A percentile compares a stretch with the other conserved stretches of the same genome.
Conservation (phyloP, 768 basidiomycete genomes). For the Epithele typhae region DNA sequence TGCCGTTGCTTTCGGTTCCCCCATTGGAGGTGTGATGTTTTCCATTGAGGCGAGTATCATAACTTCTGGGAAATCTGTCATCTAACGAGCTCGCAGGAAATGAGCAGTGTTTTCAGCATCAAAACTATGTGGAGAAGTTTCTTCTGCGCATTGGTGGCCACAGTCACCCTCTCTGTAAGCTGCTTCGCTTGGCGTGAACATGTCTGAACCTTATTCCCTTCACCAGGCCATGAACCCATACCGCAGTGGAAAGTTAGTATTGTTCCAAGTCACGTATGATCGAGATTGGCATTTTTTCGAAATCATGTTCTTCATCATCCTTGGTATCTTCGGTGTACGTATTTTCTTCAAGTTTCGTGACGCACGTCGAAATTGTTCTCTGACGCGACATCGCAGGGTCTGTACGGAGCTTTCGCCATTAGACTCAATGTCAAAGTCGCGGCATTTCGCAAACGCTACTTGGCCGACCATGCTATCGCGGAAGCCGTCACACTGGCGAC, state of each 20-base stretch:
- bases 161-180: constrained; percentile 90
- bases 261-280: constrained; percentile 97
- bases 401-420: constrained; percentile 95
- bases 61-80: neutral
- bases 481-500: constrained; percentile 88
- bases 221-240: constrained; percentile 80
- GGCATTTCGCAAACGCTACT: constrained; percentile 88
- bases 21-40: constrained; percentile 96
- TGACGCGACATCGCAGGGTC: constrained; percentile 50
- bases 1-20: constrained; percentile 96
- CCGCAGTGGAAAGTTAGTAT: constrained; percentile 93
- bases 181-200: neutral
- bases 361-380: no score
- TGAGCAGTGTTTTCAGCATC: constrained; percentile 96
- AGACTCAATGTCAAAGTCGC: constrained; percentile 96
- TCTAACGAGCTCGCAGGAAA: constrained; percentile 65
- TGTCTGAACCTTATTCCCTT: no score
- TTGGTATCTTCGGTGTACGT: constrained; percentile 94
- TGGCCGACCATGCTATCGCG: constrained; percentile 76
- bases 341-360: constrained; percentile 1
- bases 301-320: constrained; percentile 91
- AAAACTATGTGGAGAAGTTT: constrained; percentile 99
- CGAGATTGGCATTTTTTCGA: constrained; percentile 99
- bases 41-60: constrained; percentile 78
- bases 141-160: constrained; percentile 95